Evolutionary conservation across 176 grass and related monocot genomes (phyloP), one percentile per base, ranked within the genome.

Genomic region (Phragmites australis): DNA sequence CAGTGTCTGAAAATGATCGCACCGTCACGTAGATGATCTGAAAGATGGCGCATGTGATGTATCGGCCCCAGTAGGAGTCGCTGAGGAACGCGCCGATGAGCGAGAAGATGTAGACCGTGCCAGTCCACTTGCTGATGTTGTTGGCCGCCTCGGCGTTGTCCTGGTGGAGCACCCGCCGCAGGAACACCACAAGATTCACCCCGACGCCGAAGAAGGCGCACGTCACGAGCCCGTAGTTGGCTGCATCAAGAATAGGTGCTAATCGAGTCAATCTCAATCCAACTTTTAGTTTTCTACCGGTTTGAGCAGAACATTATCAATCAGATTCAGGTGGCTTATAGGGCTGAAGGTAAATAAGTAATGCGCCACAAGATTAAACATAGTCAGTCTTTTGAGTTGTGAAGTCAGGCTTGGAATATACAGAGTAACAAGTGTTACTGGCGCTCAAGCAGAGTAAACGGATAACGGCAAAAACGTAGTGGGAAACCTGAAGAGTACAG

Each of bases 191-290:
- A 0, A 97, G 81, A 68, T 97, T 97, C 59, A 97, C 93, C 6
- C 88, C 93, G 5, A 97, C 93, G 69, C 93, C 93, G 80, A 97
- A 97, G 83, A 97, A 97, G 65, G 93, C 93, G 63, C 89, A 78
- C 6, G 90, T 97, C 31, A 85, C 83, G 1, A 97, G 90, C 5
- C 83, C 93, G 29, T 93, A 97, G 78, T 97, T 97, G 26, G 83
- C 93, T 97, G 90, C 83, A 84, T 65, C 22, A 47, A 9, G 21
- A 10, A 30, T 48, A 56, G 7, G 22, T 61, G 61, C 14, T 2
- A 26, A 40, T 56, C 34, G 2, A 16, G 13, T 64, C 8, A 22
- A 41, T 18, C n/a, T 21, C 15, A 61, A 44, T 39, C 43, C 23
- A 66, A n/a, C 19, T 9, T 11, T 3, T 8, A 26, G 30, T 54